Conservation (phyloP, 1,139 yeast species). For the Sugiyamaella castrensis region DNA sequence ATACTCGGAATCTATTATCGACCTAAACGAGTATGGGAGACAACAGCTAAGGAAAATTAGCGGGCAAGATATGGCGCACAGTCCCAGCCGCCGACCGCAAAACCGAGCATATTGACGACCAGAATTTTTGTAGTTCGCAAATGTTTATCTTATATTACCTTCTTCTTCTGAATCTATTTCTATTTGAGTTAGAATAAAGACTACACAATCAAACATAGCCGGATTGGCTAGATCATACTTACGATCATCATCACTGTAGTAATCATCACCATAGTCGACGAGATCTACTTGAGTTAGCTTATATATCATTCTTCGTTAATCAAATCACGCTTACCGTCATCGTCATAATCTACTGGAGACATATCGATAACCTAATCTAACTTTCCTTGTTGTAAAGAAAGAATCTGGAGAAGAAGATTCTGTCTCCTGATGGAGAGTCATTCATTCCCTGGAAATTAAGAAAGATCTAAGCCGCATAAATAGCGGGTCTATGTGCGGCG, state of each 20-base stretch:
- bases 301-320: neutral
- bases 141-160: constrained; percentile 12
- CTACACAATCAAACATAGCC: too few species aligned
- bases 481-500: too few species aligned
- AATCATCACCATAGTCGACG: constrained; percentile 23
- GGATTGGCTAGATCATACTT: neutral
- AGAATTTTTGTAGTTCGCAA: neutral
- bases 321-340: constrained; percentile 19
- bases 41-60: too few species aligned
- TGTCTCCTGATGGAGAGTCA: too few species aligned
- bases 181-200: constrained; percentile 6
- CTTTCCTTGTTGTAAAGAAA: neutral
- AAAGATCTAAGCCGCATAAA: neutral
- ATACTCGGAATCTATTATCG: too few species aligned
- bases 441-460: neutral
- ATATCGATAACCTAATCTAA: neutral
- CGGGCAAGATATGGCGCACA: too few species aligned
- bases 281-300: constrained; percentile 15
- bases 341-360: constrained; percentile 16
- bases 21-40: too few species aligned
- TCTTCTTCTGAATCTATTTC: constrained; percentile 27
- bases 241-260: constrained; percentile 14
- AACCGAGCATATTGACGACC: too few species aligned
- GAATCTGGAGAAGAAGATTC: too few species aligned
- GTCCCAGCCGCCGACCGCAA: too few species aligned